phyloP scores from a whole-genome alignment of 2,329 filamentous ascomycete genomes.

The Cladosporium oxysporum region DNA sequence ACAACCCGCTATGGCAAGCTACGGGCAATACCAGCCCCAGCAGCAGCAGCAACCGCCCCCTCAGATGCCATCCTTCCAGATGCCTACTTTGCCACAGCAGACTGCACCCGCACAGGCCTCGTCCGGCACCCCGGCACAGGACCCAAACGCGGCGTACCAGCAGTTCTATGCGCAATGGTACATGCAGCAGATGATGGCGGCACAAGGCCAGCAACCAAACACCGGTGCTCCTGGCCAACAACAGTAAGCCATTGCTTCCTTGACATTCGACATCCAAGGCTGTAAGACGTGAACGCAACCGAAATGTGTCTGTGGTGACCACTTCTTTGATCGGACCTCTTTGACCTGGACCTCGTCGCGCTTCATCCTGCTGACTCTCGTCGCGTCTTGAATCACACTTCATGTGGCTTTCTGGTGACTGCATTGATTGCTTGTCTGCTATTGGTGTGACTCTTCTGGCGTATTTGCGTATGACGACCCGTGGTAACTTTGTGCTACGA shows the following conservation, averaged over 20 bases:
- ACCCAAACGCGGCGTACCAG: slow-evolving; percentile 23
- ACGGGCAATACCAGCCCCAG: slow-evolving; percentile 32
- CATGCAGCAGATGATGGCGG: slow-evolving; percentile 33
- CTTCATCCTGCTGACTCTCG: slow-evolving; percentile 7
- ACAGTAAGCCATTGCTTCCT: slow-evolving; percentile 8
- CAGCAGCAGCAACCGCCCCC: slow-evolving; percentile 31
- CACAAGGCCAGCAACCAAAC: slow-evolving; percentile 39
- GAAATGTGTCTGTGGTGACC: slow-evolving; percentile 8
- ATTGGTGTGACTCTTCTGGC: slow-evolving; percentile 13
- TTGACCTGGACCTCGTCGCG: slow-evolving; percentile 11
- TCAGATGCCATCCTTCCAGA: slow-evolving; percentile 27
- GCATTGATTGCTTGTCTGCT: background rate
- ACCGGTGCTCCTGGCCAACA: slow-evolving; percentile 32
- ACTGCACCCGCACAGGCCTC: slow-evolving; percentile 22
- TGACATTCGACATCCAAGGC: slow-evolving; percentile 10
- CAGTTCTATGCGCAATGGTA: slow-evolving; percentile 29
- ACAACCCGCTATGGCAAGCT: slow-evolving; percentile 35
- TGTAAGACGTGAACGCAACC: slow-evolving; percentile 18
- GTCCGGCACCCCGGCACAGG: slow-evolving; percentile 26
- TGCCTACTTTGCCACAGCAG: slow-evolving; percentile 31
- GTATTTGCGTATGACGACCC: slow-evolving; percentile 2
- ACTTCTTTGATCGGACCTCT: background rate
- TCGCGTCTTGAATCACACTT: slow-evolving; percentile 5
- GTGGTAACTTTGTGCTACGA: slow-evolving; percentile 17
- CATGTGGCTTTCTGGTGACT: slow-evolving; percentile 12